Percentiles rank a stretch among this genome's conserved stretches.
Conservation (phyloP, 2,329 filamentous ascomycete species). For the Graphiopsis chlorocephala region DNA sequence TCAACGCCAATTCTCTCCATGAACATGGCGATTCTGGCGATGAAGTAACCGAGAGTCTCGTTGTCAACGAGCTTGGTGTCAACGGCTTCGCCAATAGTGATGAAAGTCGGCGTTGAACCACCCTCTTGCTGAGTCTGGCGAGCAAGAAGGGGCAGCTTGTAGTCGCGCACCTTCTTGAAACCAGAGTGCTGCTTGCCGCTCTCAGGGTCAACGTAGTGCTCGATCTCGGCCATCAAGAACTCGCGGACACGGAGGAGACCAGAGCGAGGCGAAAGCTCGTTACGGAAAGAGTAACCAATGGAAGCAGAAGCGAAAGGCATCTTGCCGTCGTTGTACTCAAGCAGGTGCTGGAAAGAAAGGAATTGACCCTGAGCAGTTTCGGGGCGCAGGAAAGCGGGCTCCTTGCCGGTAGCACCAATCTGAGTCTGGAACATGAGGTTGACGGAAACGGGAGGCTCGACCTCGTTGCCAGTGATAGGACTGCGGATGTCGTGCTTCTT, state of each 20-base stretch:
- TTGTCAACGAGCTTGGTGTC: constrained; percentile 83
- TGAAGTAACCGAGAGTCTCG: constrained; percentile 96
- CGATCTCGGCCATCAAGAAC: constrained; percentile 98
- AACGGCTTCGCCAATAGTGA: constrained; percentile 84
- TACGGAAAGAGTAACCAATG: constrained; percentile 96
- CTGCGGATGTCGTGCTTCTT: constrained; percentile 89
- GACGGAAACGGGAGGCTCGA: constrained; percentile 81
- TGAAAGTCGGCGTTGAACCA: constrained; percentile 69
- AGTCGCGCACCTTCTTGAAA: constrained; percentile 79
- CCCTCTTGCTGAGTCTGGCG: constrained; percentile 82
- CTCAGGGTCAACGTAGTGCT: constrained; percentile 95
- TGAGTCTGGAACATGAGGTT: constrained; percentile 98
- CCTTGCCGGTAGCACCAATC: constrained; percentile 88
- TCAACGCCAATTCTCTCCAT: constrained; percentile 85
- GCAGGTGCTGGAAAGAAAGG: constrained; percentile 91
- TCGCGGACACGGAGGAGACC: constrained; percentile 92
- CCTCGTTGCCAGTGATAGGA: constrained; percentile 72
- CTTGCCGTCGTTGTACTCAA: constrained; percentile 90
- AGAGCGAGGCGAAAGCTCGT: constrained; percentile 91
- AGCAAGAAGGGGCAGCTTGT: constrained; percentile 81
- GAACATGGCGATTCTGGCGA: constrained; percentile 90
- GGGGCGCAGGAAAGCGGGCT: constrained; percentile 80
- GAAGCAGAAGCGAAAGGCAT: constrained; percentile 98
- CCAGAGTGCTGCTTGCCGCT: constrained; percentile 91
- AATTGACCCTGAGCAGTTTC: constrained; percentile 99